phyloP scores from a whole-genome alignment of 2,329 filamentous ascomycete genomes.

The Phaeoacremonium minimum region DNA sequence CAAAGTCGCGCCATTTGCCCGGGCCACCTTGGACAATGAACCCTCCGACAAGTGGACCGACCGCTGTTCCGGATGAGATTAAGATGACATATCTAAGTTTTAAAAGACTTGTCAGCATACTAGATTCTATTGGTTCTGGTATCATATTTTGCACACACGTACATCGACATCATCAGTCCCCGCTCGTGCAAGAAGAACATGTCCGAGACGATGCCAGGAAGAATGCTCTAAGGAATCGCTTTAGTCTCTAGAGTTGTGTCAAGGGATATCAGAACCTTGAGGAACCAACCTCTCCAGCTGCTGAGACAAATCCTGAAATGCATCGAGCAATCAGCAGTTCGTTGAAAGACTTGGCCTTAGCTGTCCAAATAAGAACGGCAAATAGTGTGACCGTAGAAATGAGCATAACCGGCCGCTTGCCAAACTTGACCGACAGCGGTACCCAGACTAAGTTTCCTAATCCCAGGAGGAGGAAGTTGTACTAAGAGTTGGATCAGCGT shows the following conservation, averaged over 20 bases:
- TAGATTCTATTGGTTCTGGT: no score
- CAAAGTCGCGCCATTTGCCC: slow-evolving; percentile 6
- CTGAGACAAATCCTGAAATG: slow-evolving; percentile 20
- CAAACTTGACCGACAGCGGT: slow-evolving; percentile 24
- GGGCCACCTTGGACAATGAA: slow-evolving; percentile 6
- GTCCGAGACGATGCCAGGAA: slow-evolving; percentile 8
- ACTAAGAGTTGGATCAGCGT: slow-evolving; percentile 6
- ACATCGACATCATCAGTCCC: slow-evolving; percentile 8
- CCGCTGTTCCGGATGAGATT: slow-evolving; percentile 6
- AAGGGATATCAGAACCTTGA: not conserved
- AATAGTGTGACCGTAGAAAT: slow-evolving; percentile 24
- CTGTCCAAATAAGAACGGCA: slow-evolving; percentile 22
- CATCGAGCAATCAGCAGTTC: slow-evolving; percentile 24
- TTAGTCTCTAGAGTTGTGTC: not conserved
- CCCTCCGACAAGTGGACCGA: slow-evolving; percentile 6
- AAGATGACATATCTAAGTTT: slow-evolving; percentile 6
- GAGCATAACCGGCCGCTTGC: slow-evolving; percentile 27
- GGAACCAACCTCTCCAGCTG: slow-evolving; percentile 9
- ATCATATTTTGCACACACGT: not conserved
- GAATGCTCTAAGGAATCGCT: slow-evolving; percentile 5
- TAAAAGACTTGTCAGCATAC: no score
- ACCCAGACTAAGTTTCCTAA: slow-evolving; percentile 27
- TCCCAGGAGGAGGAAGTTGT: slow-evolving; percentile 12
- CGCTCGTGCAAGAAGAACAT: slow-evolving; percentile 10
- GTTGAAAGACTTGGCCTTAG: slow-evolving; percentile 21